Base-by-base conservation (phyloP, 441 rosid genomes). In the Cnidoscolus chayamansa region DNA sequence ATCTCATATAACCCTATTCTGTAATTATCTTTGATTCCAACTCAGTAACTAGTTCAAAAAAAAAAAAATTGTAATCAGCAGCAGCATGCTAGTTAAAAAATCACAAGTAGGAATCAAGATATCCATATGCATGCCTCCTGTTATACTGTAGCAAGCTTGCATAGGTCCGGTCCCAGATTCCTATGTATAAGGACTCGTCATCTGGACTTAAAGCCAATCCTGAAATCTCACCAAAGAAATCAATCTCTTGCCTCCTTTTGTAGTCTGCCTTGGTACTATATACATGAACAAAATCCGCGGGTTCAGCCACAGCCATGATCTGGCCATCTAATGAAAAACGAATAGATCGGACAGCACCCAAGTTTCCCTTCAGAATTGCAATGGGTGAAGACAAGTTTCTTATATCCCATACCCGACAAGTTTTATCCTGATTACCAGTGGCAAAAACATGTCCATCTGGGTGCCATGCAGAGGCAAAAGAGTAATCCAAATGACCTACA, bases 401-500 rank as follows among this genome's bases (percentile, higher is more conserved):
- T n/a, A 86, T 66, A 66, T 86, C 89, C 89, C 89, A 86, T 4
- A 86, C 61, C 12, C 87, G 82, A 66, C 87, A 86, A 30, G 90
- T 86, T 74, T 83, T 86, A 76, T 86, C 90, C 78, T 86, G 90
- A 75, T 86, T 86, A 50, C 90, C 88, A 0, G 86, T 86, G 59
- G 90, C 87, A 79, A 86, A 86, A 59, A 78, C 67, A 32, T 32
- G 67, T 0, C 90, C 88, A 65, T 76, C 82, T 0, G 88, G 88
- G 65, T 86, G 85, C 88, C 90, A 86, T 13, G 90, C 88, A n/a
- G 88, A 84, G 45, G 90, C 90, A 77, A 86, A 86, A 0, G 90
- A 86, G 63, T 66, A 86, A 76, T 86, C 90, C 54, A 76, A 55
- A 71, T 86, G 90, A 15, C 90, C 90, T 20, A 66, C 30, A 19